phyloP scores from a whole-genome alignment of 202 grass and related monocot genomes.

The Setaria italica region DNA sequence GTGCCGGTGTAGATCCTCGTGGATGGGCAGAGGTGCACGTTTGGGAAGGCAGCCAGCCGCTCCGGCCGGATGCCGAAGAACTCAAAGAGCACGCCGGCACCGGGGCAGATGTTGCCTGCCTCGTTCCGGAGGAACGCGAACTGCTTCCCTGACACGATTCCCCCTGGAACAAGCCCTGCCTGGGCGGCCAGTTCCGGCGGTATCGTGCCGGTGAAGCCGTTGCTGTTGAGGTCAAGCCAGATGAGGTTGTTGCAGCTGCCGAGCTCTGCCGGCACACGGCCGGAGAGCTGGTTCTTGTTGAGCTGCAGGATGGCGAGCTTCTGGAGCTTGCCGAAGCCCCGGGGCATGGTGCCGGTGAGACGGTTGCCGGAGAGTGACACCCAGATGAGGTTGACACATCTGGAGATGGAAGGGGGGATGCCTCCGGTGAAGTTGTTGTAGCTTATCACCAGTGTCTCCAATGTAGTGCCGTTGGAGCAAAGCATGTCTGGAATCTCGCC shows the following conservation, averaged over 20 bases:
- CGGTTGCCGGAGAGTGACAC: conserved; percentile 78
- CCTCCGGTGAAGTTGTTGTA: conserved; percentile 77
- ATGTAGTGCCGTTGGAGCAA: conserved; percentile 54
- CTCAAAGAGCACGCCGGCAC: conserved; percentile 92
- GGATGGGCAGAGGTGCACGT: conserved; percentile 68
- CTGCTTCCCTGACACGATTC: conserved; percentile 86
- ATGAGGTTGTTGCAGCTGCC: conserved; percentile 87
- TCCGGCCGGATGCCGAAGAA: conserved; percentile 87
- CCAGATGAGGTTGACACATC: conserved; percentile 84
- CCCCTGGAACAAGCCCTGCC: conserved; percentile 71
- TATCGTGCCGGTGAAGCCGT: conserved; percentile 68
- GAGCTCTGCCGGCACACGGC: conserved; percentile 66
- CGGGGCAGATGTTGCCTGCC: conserved; percentile 91
- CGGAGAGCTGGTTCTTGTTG: conserved; percentile 74
- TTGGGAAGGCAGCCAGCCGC: conserved; percentile 67
- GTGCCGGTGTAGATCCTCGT: conserved; percentile 90
- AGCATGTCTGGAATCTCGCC: conserved; percentile 77
- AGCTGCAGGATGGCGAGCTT: conserved; percentile 93
- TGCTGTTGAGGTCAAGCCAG: conserved; percentile 95
- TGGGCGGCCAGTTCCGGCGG: conserved; percentile 64
- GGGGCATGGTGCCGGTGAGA: conserved; percentile 67
- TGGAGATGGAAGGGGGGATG: conserved; percentile 73
- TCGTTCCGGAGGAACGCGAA: conserved; percentile 94
- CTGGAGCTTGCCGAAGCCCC: conserved; percentile 61
- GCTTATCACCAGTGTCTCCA: conserved; percentile 91